Percentiles rank a stretch among this genome's conserved stretches.
phyloP scores from a whole-genome alignment of 176 grass and related monocot genomes.

The Cocos nucifera region DNA sequence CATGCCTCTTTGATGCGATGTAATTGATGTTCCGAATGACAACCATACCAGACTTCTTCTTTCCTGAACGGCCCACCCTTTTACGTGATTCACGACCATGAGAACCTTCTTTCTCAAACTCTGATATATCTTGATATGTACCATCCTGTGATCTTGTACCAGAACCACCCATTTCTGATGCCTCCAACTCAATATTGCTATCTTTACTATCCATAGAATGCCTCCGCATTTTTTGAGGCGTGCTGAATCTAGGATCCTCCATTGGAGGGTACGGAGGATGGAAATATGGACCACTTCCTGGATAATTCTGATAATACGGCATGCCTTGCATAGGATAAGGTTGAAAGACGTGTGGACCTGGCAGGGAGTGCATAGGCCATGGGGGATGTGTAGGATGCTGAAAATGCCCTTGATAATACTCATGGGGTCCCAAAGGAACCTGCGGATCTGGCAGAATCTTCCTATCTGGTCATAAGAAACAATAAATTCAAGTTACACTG shows the following conservation, averaged over 20 bases:
- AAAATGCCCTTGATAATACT: conserved; percentile 43
- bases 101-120: conserved; percentile 33
- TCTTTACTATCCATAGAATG: conserved; percentile 64
- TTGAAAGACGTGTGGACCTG: conserved; percentile 36
- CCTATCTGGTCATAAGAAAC: conserved; percentile 16
- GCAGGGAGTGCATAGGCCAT: conserved; percentile 82
- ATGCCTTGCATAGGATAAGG: conserved; percentile 76
- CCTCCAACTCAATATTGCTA: conserved; percentile 22
- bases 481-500: neutral
- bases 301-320: conserved; percentile 74
- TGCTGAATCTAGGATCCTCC: conserved; percentile 53
- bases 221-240: conserved; percentile 34
- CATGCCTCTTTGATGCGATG: conserved; percentile 52
- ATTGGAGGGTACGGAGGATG: conserved; percentile 56
- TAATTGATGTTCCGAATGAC: conserved; percentile 88
- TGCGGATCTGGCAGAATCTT: conserved; percentile 1
- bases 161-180: conserved; percentile 14
- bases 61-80: conserved; percentile 45
- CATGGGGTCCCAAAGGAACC: neutral
- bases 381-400: conserved; percentile 65
- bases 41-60: conserved; percentile 73
- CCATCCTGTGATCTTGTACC: conserved; percentile 14
- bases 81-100: conserved; percentile 61
- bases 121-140: conserved; percentile 34
- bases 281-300: conserved; percentile 50